Base-by-base conservation (phyloP, 352 stramenopile species). In the Phytophthora cactorum region DNA sequence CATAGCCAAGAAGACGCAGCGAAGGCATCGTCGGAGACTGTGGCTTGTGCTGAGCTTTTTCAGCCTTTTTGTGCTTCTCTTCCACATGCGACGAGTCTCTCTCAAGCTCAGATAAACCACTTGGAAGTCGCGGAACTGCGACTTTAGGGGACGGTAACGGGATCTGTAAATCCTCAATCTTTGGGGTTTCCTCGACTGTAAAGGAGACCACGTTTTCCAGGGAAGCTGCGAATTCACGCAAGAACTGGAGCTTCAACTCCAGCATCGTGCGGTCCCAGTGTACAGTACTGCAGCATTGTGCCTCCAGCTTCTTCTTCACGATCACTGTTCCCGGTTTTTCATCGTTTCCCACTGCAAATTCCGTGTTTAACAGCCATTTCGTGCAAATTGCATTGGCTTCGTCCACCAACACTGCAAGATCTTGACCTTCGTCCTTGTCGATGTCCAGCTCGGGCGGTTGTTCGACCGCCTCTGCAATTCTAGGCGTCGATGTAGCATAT, bases 381-480 rank as follows among this genome's bases (percentile, higher is more conserved):
- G 70, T 57, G 44, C 78, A 91, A 45, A 93, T 85, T 10, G 58
- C 55, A 41, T 92, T 93, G 0, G 85, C 85, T 70, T 90, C 83
- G 1, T 74, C 59, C 4, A 92, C 70, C 2, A 90, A 27, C 14
- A 51, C 56, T 45, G 72, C 57, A n/a, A 78, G 60, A 6, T 63
- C 52, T 14, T 46, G 66, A 8, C 50, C 54, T 55, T 74, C 59
- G 11, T 74, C 59, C 10, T 72, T 51, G 17, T 59, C 61, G 27
- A 70, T 63, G 28, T 72, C 29, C 27, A 78, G 38, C 5, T 75
- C 66, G 34, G 61, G 51, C 5, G 66, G 52, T 52, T 78, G 66
- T 12, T 75, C 61, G 0, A 75, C 70, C 47, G 47, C 66, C 28
- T 78, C 66, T 8, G 61, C 66, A 14, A 75, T 79, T 70, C 63